Conservation (phyloP, 208 protist genomes). For the Trichomonas tenax region DNA sequence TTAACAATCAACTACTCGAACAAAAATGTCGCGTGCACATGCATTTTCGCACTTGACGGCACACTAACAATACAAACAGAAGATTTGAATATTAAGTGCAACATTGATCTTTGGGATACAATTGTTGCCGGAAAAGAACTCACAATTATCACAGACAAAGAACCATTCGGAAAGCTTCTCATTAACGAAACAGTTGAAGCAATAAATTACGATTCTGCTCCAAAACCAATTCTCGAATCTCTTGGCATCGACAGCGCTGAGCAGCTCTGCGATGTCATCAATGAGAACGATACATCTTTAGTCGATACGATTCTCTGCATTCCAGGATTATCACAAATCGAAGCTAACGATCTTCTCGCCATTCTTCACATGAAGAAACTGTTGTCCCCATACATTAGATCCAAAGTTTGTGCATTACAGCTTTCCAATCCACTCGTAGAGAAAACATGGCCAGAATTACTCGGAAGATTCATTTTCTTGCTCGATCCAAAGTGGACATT, state of each 20-base stretch:
- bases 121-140: background rate
- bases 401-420: background rate
- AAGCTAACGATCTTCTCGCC: background rate
- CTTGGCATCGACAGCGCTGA: background rate
- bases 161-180: background rate
- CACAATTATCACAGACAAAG: background rate
- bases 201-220: background rate
- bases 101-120: background rate
- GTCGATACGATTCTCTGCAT: background rate
- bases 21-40: background rate
- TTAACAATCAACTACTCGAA: background rate
- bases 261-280: background rate
- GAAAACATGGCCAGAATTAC: background rate
- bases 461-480: background rate
- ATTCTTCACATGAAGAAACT: background rate
- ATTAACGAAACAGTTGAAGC: background rate
- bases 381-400: background rate
- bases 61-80: background rate
- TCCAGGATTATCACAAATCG: background rate
- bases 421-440: background rate
- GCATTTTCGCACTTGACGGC: background rate
- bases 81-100: background rate
- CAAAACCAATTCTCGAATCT: background rate
- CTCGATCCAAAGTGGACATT: background rate
- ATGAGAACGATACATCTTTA: background rate